Conservation (phyloP, 2,329 filamentous ascomycete genomes). For the Grosmannia huntii region DNA sequence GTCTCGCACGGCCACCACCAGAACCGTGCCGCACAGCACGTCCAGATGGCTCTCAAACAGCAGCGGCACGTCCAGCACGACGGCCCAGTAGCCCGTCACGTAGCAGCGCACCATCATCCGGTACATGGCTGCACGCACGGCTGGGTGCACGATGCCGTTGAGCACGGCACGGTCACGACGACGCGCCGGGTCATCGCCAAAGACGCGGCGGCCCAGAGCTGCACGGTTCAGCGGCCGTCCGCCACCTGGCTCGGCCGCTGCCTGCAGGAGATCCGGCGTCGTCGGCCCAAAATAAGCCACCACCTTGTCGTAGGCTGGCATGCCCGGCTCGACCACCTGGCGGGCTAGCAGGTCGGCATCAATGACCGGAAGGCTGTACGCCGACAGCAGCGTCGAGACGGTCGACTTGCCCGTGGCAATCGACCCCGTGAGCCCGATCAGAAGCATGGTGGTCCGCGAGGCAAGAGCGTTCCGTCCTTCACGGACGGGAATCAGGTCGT, state of each 20-base stretch:
- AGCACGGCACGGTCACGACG: conserved; percentile 61
- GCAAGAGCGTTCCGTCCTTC: background rate
- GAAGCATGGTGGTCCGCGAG: conserved; percentile 53
- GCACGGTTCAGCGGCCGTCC: conserved; percentile 62
- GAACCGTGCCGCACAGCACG: conserved; percentile 66
- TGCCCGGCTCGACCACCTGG: conserved; percentile 88
- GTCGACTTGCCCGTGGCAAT: conserved; percentile 98
- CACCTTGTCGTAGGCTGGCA: conserved; percentile 69
- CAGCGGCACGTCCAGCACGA: conserved; percentile 83
- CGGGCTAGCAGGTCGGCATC: conserved; percentile 90
- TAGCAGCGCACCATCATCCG: conserved; percentile 61
- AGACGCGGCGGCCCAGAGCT: conserved; percentile 73
- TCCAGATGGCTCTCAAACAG: conserved; percentile 86
- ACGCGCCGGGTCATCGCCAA: conserved; percentile 62
- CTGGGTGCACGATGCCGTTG: conserved; percentile 87
- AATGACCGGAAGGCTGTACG: conserved; percentile 77
- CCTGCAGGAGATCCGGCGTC: conserved; percentile 77
- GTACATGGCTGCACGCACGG: conserved; percentile 74
- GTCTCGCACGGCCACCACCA: conserved; percentile 78
- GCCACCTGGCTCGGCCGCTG: conserved; percentile 26
- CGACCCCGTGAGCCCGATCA: conserved; percentile 91
- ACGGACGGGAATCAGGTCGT: background rate
- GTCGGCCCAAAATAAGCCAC: conserved; percentile 67
- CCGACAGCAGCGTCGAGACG: conserved; percentile 70
- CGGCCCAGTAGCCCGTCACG: conserved; percentile 66